A percentile compares a stretch with the other conserved stretches of the same genome.
Conservation (phyloP, 139 green algal species). For the Chlorella sp. region DNA sequence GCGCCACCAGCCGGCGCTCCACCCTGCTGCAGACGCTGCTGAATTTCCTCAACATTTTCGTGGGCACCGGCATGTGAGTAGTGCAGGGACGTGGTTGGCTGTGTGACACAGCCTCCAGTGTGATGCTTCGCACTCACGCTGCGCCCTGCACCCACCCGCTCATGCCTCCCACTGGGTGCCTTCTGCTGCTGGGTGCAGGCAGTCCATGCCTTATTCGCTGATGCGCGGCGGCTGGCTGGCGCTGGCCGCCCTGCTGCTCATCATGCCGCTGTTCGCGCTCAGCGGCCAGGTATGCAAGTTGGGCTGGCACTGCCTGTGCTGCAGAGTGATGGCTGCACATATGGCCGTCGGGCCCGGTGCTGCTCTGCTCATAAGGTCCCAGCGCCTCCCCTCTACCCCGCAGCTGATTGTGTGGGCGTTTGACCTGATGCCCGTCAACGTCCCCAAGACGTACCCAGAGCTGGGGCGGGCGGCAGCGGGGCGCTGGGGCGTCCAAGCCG, state of each 20-base stretch:
- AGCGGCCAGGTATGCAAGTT: constrained; percentile 21
- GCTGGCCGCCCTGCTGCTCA: constrained; percentile 20
- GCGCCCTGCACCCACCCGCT: not conserved
- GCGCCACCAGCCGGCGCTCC: not conserved
- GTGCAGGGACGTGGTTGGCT: too few relatives aligned
- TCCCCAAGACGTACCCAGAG: constrained; percentile 43
- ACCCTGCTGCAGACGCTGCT: not conserved
- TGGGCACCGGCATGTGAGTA: constrained; percentile 30
- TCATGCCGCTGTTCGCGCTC: constrained; percentile 46
- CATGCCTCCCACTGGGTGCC: not conserved
- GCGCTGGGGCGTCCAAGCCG: not conserved
- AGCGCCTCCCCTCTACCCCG: not conserved
- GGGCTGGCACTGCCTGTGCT: not conserved
- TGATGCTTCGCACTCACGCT: not conserved
- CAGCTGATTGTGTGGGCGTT: constrained; percentile 53
- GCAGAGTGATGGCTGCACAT: too few relatives aligned
- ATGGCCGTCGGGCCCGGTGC: too few relatives aligned
- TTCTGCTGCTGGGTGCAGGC: constrained; percentile 24
- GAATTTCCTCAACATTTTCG: constrained; percentile 39
- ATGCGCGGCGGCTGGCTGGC: constrained; percentile 51
- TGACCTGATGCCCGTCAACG: constrained; percentile 28
- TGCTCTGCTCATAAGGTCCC: too few relatives aligned
- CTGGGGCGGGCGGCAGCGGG: constrained; percentile 33
- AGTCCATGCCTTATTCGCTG: constrained; percentile 54
- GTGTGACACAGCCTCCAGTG: too few relatives aligned